Evolutionary conservation across 495 filamentous ascomycete species (phyloP).

Genomic region (Apiosordaria backusii): DNA sequence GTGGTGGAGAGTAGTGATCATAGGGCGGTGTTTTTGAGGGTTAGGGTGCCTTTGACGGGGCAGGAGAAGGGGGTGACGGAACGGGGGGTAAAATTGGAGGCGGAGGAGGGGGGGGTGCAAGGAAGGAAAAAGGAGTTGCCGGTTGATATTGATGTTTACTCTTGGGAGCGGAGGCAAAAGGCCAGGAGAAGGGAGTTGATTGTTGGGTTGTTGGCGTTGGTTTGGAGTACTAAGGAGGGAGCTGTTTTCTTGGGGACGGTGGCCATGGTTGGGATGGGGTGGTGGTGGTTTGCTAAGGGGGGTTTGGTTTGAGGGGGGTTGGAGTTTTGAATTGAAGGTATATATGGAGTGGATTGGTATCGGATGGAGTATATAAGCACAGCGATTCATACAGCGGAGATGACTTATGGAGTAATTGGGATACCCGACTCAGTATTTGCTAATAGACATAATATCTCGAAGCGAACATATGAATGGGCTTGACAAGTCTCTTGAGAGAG

Average conservation of each 20-base stretch:
- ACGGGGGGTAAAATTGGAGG: slow-evolving; percentile 13
- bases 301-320: not conserved
- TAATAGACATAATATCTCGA: too few relatives aligned
- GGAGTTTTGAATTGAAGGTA: not conserved
- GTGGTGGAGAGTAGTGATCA: slow-evolving; percentile 79
- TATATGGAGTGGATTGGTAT: not conserved
- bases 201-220: slow-evolving; percentile 45
- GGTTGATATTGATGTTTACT: slow-evolving; percentile 40
- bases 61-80: slow-evolving; percentile 23
- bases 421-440: not conserved
- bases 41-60: slow-evolving; percentile 50
- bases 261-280: slow-evolving; percentile 31
- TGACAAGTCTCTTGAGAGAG: too few relatives aligned
- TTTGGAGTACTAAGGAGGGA: slow-evolving; percentile 44
- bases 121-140: slow-evolving; percentile 30
- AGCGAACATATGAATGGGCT: too few relatives aligned
- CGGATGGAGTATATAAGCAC: not conserved
- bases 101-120: slow-evolving; percentile 39
- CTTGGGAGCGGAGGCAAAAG: slow-evolving; percentile 41
- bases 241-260: slow-evolving; percentile 37
- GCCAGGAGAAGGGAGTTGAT: slow-evolving; percentile 41
- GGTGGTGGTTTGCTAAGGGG: slow-evolving; percentile 38
- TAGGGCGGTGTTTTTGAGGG: slow-evolving; percentile 68
- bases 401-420: not conserved
- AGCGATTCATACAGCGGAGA: not conserved